Evolutionary conservation across 768 basidiomycete species (phyloP).

Genomic region (Lentinula detonsa): DNA sequence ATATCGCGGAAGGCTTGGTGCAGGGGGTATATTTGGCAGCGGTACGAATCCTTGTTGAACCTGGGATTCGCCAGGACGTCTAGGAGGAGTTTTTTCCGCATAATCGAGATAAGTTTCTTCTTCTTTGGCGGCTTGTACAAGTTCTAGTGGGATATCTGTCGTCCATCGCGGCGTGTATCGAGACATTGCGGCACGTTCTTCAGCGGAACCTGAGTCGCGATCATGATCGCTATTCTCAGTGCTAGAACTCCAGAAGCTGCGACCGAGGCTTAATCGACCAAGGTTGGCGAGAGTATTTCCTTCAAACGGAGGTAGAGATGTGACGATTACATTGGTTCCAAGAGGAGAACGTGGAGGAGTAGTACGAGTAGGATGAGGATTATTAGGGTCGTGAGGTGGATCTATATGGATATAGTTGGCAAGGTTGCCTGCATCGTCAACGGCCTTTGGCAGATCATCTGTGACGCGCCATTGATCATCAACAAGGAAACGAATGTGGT

Average conservation of each 20-base stretch:
- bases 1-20: slow-evolving; percentile 84
- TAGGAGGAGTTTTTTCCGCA: slow-evolving; percentile 16
- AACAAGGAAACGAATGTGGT: slow-evolving; percentile 92
- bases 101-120: slow-evolving; percentile 69
- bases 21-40: slow-evolving; percentile 78
- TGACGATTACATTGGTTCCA: neutral
- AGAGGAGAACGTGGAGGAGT: neutral
- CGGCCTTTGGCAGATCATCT: slow-evolving; percentile 74
- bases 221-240: neutral
- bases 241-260: slow-evolving; percentile 4
- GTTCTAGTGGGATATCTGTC: slow-evolving; percentile 66
- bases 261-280: neutral
- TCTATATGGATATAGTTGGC: slow-evolving; percentile 76
- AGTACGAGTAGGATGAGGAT: neutral
- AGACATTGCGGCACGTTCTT: slow-evolving; percentile 3
- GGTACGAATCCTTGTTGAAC: slow-evolving; percentile 33
- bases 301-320: neutral
- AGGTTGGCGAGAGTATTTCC: neutral
- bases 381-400: neutral
- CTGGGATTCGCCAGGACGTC: slow-evolving; percentile 15
- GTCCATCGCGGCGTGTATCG: slow-evolving; percentile 51
- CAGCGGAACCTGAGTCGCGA: neutral
- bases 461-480: slow-evolving; percentile 84
- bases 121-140: slow-evolving; percentile 73
- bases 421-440: slow-evolving; percentile 90